A percentile compares a stretch with the other conserved stretches of the same genome.
Evolutionary conservation across 202 grass and related monocot genomes (phyloP).

Genomic region (Thinopyrum obtusiflorum): DNA sequence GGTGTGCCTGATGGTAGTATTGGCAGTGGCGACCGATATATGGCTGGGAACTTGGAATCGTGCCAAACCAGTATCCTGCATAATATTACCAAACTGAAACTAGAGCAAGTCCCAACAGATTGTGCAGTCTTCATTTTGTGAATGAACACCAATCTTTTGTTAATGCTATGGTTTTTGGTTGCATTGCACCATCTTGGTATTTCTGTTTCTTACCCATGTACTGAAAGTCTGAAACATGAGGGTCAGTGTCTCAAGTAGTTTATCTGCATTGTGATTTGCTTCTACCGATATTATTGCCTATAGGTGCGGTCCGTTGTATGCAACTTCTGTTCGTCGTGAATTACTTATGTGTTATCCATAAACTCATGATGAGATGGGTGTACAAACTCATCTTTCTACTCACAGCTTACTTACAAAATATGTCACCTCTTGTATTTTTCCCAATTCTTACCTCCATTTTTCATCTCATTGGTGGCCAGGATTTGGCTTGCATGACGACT

Average conservation of each 20-base stretch:
- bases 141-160: no score
- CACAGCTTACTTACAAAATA: neutral
- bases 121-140: no score
- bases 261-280: neutral
- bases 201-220: neutral
- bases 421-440: neutral
- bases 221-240: neutral
- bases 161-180: no score
- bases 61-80: no score
- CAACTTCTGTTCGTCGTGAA: neutral
- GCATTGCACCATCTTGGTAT: neutral
- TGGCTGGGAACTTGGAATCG: no score
- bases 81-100: no score
- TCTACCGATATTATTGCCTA: neutral
- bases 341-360: no score
- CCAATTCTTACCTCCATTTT: slow-evolving; percentile 10
- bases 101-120: no score
- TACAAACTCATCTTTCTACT: slow-evolving; percentile 5
- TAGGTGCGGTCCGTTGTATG: neutral
- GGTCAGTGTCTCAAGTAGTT: neutral
- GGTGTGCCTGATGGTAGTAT: no score
- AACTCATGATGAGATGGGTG: neutral
- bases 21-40: no score
- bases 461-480: slow-evolving; percentile 26
- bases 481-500: slow-evolving; percentile 53